Conservation (phyloP, 1,139 yeast genomes). For the Kurtzmaniella natalensis region DNA sequence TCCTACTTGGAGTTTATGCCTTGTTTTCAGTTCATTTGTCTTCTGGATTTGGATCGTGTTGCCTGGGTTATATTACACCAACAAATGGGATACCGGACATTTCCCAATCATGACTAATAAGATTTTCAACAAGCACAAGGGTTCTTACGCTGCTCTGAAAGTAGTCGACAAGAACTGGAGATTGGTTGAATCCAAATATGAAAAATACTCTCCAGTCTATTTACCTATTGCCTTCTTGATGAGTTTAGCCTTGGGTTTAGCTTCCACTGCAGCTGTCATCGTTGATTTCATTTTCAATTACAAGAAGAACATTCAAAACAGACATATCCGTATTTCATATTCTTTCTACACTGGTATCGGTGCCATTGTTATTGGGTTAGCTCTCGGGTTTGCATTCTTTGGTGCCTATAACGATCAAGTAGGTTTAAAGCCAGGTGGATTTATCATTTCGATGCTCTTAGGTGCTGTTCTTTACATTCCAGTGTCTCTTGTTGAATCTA, state of each 20-base stretch:
- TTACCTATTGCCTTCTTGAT: slow-evolving; percentile 14
- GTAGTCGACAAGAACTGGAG: slow-evolving; percentile 34
- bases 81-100: slow-evolving; percentile 9
- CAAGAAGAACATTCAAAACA: slow-evolving; percentile 6
- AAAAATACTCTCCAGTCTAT: slow-evolving; percentile 37
- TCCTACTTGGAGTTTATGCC: slow-evolving; percentile 11
- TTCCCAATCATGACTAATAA: slow-evolving; percentile 15
- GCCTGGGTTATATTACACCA: slow-evolving; percentile 18
- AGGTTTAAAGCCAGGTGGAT: slow-evolving; percentile 7
- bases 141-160: slow-evolving; percentile 36
- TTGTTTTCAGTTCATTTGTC: slow-evolving; percentile 28
- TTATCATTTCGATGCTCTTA: slow-evolving; percentile 5
- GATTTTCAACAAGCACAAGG: slow-evolving; percentile 39
- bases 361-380: slow-evolving; percentile 9
- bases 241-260: slow-evolving; percentile 12
- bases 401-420: slow-evolving; percentile 3
- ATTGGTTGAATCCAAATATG: slow-evolving; percentile 40
- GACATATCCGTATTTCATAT: slow-evolving; percentile 4
- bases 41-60: slow-evolving; percentile 19
- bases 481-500: slow-evolving; percentile 7
- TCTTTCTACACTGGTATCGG: slow-evolving; percentile 1
- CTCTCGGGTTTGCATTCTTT: slow-evolving; percentile 12
- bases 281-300: slow-evolving; percentile 8
- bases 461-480: slow-evolving; percentile 7
- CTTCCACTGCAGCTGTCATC: slow-evolving; percentile 10